Conservation (phyloP, 176 grass and related monocot genomes). For the Phragmites australis region DNA sequence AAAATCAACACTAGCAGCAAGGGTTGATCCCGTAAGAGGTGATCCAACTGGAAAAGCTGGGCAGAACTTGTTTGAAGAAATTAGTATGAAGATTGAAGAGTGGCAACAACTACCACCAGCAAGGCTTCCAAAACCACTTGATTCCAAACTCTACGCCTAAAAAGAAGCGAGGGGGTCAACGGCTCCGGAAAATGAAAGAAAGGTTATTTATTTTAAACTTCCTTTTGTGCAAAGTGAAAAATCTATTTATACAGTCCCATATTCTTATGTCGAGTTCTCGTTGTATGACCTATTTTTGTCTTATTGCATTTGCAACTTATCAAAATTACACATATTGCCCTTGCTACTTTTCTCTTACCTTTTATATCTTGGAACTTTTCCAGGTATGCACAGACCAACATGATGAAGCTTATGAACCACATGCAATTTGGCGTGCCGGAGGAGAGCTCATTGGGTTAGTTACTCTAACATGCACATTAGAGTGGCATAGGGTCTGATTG, state of each 20-base stretch:
- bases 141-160: conserved; percentile 85
- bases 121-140: conserved; percentile 85
- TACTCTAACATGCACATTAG: too few relatives aligned
- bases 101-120: conserved; percentile 93
- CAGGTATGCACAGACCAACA: conserved; percentile 87
- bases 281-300: too few relatives aligned
- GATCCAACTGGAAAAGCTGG: conserved; percentile 89
- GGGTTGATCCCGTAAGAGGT: conserved; percentile 80
- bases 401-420: conserved; percentile 87
- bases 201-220: conserved; percentile 43
- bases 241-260: too few relatives aligned
- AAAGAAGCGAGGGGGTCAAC: conserved; percentile 74
- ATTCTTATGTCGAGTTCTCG: too few relatives aligned
- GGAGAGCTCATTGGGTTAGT: conserved; percentile 90
- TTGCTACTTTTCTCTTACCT: not conserved
- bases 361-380: conserved; percentile 18
- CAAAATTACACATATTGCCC: not conserved
- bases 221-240: too few relatives aligned
- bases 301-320: too few relatives aligned
- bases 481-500: too few relatives aligned
- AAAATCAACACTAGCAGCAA: conserved; percentile 78
- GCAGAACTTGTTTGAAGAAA: conserved; percentile 70
- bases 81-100: conserved; percentile 85
- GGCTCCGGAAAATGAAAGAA: conserved; percentile 91
- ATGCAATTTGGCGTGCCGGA: conserved; percentile 89